Evolutionary conservation across 345 rosid species (phyloP), one percentile per base, ranked within the genome.

Genomic region (Hibiscus trionum): DNA sequence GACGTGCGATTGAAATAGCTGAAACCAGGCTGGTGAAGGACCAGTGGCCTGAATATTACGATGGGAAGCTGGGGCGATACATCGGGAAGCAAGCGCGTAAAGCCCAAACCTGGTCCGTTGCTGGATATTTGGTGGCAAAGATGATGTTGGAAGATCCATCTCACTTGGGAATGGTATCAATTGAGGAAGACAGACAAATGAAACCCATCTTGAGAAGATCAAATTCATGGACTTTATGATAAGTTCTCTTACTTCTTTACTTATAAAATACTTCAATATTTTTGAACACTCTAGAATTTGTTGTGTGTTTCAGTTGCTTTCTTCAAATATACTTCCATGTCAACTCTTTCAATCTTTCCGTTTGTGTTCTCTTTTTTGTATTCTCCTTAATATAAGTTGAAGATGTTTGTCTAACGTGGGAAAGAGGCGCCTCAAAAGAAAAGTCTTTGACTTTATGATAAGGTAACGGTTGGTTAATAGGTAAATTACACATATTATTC

Each of bases 141-240:
- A 87, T 92, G 99, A 84, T 95, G 97, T 49, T 92, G 66, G 99
- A 95, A 80, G 97, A 95, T 63, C 99, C 99, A 3, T 90, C 99
- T 42, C 96, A 89, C 72, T 57, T 95, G 63, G 97, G 99, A 37
- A 95, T 90, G 97, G 69, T 95, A 71, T 70, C 97, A 44, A 87
- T 90, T 0, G 97, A 88, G 72, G 97, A 92, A 81, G 99, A 92
- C 82, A 90, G 80, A 80, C 96, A 90, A 66, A 83, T 84, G 92
- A 89, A 90, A 85, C 89, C 97, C 44, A 75, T 74, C 10, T 73
- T 91, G 76, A 88, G 78, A 83, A 86, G 97, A 82, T 95, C 97
- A 72, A 84, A 86, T 83, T 92, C 97, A 5, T 92, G 93, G 93
- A 84, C 83, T 61, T 71, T 77, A 63, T 75, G 53, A 75, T 75